phyloP scores from a whole-genome alignment of 1,284 basidiomycete genomes.

The Malassezia japonica region DNA sequence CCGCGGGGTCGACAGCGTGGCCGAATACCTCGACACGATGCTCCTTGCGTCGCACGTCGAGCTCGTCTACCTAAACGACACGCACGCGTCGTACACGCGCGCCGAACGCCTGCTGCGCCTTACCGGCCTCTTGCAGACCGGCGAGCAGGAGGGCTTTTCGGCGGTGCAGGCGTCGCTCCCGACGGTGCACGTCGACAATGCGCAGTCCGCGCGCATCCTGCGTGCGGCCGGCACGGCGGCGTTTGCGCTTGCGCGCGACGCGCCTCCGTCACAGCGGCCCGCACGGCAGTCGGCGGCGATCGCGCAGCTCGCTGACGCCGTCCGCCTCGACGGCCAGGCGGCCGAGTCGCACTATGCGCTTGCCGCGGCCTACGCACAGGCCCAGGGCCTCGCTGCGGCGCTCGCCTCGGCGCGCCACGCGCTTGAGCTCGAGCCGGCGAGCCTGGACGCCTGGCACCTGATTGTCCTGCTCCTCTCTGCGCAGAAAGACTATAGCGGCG shows the following conservation, averaged over 20 bases:
- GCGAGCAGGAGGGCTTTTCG: neutral
- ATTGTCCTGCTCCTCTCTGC: conserved; percentile 72
- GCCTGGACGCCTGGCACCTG: conserved; percentile 81
- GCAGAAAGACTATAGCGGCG: conserved; percentile 69
- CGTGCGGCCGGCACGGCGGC: conserved; percentile 3
- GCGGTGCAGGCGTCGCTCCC: neutral
- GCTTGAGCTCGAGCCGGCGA: conserved; percentile 64
- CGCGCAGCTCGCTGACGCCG: conserved; percentile 56
- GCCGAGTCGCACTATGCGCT: conserved; percentile 57
- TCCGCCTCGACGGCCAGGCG: conserved; percentile 56
- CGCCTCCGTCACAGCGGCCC: conserved; percentile 55
- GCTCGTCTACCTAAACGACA: conserved; percentile 23
- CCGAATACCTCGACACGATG: conserved; percentile 29
- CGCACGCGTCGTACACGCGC: conserved; percentile 24
- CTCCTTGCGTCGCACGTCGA: conserved; percentile 31
- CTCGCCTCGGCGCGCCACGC: conserved; percentile 60
- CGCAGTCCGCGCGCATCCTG: conserved; percentile 14
- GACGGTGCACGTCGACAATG: neutral
- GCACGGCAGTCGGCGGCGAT: conserved; percentile 57
- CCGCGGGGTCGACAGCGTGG: conserved; percentile 6
- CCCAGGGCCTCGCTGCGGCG: conserved; percentile 63
- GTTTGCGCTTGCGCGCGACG: conserved; percentile 57
- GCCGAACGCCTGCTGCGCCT: conserved; percentile 26
- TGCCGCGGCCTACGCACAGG: conserved; percentile 54
- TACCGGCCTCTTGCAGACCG: neutral